phyloP scores from a whole-genome alignment of 805 yeast species.

The Saturnispora galanensis region DNA sequence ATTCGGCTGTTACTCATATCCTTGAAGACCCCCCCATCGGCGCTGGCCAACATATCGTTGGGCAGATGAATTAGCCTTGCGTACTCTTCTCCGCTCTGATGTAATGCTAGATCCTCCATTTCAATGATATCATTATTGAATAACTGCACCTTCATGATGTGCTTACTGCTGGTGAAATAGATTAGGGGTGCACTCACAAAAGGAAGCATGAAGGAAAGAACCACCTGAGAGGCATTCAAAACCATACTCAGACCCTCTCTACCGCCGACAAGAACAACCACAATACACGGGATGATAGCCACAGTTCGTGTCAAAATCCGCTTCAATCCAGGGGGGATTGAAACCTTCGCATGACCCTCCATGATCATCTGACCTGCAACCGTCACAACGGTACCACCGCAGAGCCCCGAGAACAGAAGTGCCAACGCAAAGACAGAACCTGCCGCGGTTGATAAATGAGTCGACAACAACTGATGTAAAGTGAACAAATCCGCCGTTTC shows the following conservation, averaged over 20 bases:
- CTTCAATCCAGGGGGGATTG: constrained; percentile 72
- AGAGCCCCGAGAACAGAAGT: constrained; percentile 81
- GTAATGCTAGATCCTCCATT: neutral
- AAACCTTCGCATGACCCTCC: constrained; percentile 79
- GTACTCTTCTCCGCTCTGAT: neutral
- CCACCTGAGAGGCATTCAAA: constrained; percentile 75
- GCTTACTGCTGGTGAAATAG: constrained; percentile 62
- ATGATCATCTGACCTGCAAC: constrained; percentile 90
- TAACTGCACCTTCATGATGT: constrained; percentile 25
- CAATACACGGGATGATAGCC: constrained; percentile 76
- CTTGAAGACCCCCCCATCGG: constrained; percentile 21
- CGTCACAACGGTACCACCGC: constrained; percentile 92
- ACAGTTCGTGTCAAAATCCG: constrained; percentile 72
- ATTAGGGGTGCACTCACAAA: constrained; percentile 83
- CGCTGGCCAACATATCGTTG: neutral
- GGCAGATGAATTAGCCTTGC: neutral
- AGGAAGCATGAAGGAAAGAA: constrained; percentile 70
- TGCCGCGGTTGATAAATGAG: constrained; percentile 73
- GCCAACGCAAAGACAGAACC: constrained; percentile 87
- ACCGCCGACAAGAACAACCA: constrained; percentile 65
- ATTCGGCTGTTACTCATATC: constrained; percentile 65
- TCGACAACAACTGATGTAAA: constrained; percentile 59
- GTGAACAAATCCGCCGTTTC: constrained; percentile 77
- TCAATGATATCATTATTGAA: constrained; percentile 7
- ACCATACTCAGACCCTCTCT: constrained; percentile 71